Evolutionary conservation across 1,284 basidiomycete species (phyloP), one percentile per base, ranked within the genome.

Genomic region (Sporisorium graminicola): DNA sequence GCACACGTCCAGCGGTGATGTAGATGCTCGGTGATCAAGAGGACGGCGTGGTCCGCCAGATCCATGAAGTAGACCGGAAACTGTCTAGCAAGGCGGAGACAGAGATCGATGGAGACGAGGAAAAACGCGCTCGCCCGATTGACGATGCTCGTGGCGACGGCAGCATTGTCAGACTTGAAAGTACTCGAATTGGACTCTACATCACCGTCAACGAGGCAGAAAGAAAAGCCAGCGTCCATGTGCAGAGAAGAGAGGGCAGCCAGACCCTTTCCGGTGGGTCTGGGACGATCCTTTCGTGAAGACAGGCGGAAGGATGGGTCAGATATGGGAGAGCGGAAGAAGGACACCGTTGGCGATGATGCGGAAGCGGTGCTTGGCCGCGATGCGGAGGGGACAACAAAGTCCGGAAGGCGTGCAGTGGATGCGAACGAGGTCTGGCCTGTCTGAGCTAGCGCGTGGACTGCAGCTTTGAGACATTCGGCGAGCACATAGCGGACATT

Each of bases 401-500:
- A 70, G 62, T 77, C 63, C 6, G 65, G 63, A 14, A 74, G 72
- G 7, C 56, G 53, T 18, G 67, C 65, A 9, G 49, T 22, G 1
- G 71, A 54, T 37, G 54, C 58, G 47, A 78, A 78, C 2, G 64
- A 60, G 51, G 76, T 60, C 14, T 53, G 50, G 12, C 73, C 67
- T 16, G 66, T 67, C 10, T 49, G 60, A 29, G 76, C 70, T 10
- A 78, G 65, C 20, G 73, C 76, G 31, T 75, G 73, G 1, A 78
- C 69, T 0, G 76, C 67, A 2, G 59, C 49, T 10, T 73, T 59
- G 1, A 78, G 33, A 14, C 57, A 65, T 27, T 78, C 73, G 18
- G 63, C 62, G 8, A 78, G 66, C 26, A 72, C 59, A 24, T 65
- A 33, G 40, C 69, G 72, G 5, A 78, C 72, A n/a, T 78, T 78